Evolutionary conservation across 768 basidiomycete genomes (phyloP), one percentile per base, ranked within the genome.

Genomic region (Boletellus ananas): DNA sequence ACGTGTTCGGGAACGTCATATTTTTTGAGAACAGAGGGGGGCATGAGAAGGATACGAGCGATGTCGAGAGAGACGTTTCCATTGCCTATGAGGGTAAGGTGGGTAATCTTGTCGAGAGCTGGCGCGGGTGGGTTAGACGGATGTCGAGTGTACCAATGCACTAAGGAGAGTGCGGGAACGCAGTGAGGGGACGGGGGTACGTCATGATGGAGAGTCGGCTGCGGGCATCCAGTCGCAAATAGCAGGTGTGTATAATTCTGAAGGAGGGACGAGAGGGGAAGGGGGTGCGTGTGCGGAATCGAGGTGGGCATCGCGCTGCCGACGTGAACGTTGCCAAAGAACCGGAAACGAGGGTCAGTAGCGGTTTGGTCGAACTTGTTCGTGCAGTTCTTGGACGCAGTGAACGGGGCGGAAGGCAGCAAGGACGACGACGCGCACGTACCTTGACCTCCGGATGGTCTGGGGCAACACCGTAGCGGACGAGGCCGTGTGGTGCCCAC

Each of bases 381-480:
- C 20, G 87, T 92, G 70, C 94, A 96, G 68, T 98, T 98, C 94
- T 97, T 42, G 40, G 18, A n/a, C 18, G 10, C 14, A 2, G 49
- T 58, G 36, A 64, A 61, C 43, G 17, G 18, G 25, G 48, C 36
- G 18, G 50, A 29, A 11, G 29, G 9, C 29, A 11, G 43, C 37
- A 43, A 45, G 3, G 49, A 10, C 17, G 39, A 41, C 21, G 47
- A 14, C 27, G 29, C 16, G 38, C 29, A 36, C 52, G 47, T 45
- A 60, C 95, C 81, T 97, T 99, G 68, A 98, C 94, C 73, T 97
- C 95, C 10, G 96, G 93, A 68, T 98, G 95, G 72, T 98, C 95
- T 38, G 95, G 95, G 11, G 96, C 95, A 13, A 99, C 94, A 0
- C 96, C 94, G 62, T 94, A 99, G 39, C 96, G 76, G 4, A 96